Base-by-base conservation (phyloP, 1,284 basidiomycete species). In the Cryptococcus amylolentus region DNA sequence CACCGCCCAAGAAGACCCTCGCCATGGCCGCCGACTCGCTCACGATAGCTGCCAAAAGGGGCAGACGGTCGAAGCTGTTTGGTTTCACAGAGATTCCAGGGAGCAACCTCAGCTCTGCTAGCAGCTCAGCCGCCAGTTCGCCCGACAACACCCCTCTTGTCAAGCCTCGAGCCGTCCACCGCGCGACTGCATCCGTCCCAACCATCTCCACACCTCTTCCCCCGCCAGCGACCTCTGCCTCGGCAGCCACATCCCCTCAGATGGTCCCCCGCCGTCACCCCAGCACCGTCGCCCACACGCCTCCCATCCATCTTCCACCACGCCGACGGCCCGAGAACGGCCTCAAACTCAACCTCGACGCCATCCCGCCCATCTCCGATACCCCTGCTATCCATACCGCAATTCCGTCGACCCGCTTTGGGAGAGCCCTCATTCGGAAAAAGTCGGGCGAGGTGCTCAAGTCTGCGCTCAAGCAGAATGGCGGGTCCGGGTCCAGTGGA, bases 371-470 rank as follows among this genome's bases (percentile, higher is more conserved):
- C 18, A 26, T 65, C 12, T 37, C 61, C 6, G 7, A 35, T 35
- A 10, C 31, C 31, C 31, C 31, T 35, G 31, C 31, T 8, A 71
- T 76, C 53, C 70, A 76, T 46, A 68, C 68, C 20, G 68, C 67
- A 10, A 70, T 78, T 51, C 52, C 71, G 27, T 64, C 69, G n/a
- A 26, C 64, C 9, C 45, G 55, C 5, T 9, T 28, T 9, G 18
- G 20, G 26, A 61, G 60, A 13, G 61, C 63, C 20, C 71, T 88
- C 55, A 78, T 89, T 38, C 84, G 91, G 56, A 96, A 95, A 76
- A 96, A 96, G 78, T 91, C 90, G 31, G 68, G 68, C 27, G 26
- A 96, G 77, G 85, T 90, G 1, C 84, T 98, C 71, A 93, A 93
- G 75, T 87, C 91, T 2, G 93, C 92, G 2, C 82, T 98, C 66